Conservation (phyloP, 2,329 filamentous ascomycete genomes). For the Fusarium drepaniforme region DNA sequence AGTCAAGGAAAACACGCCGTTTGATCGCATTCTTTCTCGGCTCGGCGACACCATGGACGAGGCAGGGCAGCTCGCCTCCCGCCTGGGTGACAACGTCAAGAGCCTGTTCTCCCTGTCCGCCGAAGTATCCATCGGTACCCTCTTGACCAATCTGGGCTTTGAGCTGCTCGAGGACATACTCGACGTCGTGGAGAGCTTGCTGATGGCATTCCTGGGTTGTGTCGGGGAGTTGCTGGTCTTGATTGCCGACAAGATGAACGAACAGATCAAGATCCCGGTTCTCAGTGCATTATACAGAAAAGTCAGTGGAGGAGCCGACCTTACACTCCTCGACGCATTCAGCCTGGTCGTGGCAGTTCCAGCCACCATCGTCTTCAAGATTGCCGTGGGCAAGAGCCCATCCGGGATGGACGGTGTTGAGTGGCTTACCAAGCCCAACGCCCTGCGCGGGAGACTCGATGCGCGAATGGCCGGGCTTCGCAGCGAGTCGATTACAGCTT, state of each 20-base stretch:
- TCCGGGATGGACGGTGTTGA: neutral
- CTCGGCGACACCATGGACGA: neutral
- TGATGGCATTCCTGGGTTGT: neutral
- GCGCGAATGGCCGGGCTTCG: neutral
- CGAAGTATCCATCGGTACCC: neutral
- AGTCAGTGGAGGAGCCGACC: neutral
- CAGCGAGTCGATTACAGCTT: neutral
- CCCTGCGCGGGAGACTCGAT: neutral
- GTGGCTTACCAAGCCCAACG: neutral
- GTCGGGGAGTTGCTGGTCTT: neutral
- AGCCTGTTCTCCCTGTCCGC: neutral
- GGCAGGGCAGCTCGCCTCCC: neutral
- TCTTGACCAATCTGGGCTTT: neutral
- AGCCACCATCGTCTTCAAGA: neutral
- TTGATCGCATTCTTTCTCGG: neutral
- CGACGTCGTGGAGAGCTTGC: neutral
- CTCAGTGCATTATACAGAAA: neutral
- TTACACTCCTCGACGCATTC: neutral
- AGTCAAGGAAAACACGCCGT: neutral
- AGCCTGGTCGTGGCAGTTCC: neutral
- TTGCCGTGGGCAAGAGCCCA: neutral
- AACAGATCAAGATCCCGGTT: neutral
- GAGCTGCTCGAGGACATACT: neutral
- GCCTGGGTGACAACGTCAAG: neutral
- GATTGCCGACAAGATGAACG: neutral